Percentiles rank a stretch among this genome's conserved stretches.
Conservation (phyloP, 495 filamentous ascomycete species). For the Hypoxylon intermedium region DNA sequence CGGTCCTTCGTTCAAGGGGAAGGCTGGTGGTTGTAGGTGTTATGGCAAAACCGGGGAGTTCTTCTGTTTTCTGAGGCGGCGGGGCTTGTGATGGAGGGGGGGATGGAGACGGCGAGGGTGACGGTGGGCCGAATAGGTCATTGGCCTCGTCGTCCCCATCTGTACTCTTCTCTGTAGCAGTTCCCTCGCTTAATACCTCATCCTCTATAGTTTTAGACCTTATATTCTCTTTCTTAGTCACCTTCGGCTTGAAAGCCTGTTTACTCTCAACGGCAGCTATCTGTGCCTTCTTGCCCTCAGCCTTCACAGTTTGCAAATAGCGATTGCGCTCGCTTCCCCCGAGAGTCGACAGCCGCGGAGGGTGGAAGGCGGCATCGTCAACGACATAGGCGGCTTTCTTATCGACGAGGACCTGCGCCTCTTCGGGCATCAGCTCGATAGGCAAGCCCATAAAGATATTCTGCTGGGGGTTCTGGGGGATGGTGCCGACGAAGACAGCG, state of each 20-base stretch:
- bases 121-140: constrained; percentile 55
- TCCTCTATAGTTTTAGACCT: constrained; percentile 44
- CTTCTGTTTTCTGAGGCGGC: no score
- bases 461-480: constrained; percentile 91
- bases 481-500: constrained; percentile 82
- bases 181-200: constrained; percentile 30
- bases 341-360: constrained; percentile 63
- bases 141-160: constrained; percentile 37
- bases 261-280: constrained; percentile 39
- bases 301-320: constrained; percentile 52
- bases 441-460: constrained; percentile 93
- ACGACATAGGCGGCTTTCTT: constrained; percentile 78
- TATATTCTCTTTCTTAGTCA: constrained; percentile 45
- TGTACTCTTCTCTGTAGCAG: constrained; percentile 31
- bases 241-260: constrained; percentile 19
- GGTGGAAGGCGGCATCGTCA: constrained; percentile 75
- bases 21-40: constrained; percentile 42
- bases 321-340: constrained; percentile 59
- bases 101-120: constrained; percentile 18
- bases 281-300: constrained; percentile 51
- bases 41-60: constrained; percentile 34
- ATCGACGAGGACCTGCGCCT: constrained; percentile 83
- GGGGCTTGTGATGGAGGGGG: constrained; percentile 14
- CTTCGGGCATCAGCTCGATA: constrained; percentile 87
- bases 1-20: constrained; percentile 34